Conservation (phyloP, 2,329 filamentous ascomycete species). For the Fusarium sp. region DNA sequence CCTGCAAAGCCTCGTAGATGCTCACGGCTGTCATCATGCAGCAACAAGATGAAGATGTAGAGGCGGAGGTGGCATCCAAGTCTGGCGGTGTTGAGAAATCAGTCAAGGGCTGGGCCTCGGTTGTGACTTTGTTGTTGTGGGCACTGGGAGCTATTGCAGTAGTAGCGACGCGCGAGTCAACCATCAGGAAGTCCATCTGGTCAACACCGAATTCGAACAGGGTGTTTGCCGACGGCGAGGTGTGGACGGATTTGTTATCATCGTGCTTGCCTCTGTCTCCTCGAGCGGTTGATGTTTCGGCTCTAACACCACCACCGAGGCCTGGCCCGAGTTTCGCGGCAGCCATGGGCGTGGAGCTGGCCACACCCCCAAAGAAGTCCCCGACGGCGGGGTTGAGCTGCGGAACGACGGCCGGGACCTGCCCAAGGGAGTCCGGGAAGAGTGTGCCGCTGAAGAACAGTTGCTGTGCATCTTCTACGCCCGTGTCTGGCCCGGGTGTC, state of each 20-base stretch:
- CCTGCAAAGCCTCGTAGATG: background rate
- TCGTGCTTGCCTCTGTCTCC: background rate
- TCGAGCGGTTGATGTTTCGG: background rate
- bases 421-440: background rate
- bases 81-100: background rate
- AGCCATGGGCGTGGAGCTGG: background rate
- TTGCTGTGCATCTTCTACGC: background rate
- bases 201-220: background rate
- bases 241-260: background rate
- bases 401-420: background rate
- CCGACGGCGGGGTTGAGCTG: background rate
- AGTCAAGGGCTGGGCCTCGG: background rate
- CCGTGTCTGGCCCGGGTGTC: background rate
- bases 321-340: no score
- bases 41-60: background rate
- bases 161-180: background rate
- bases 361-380: background rate
- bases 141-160: background rate
- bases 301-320: background rate
- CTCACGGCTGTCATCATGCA: background rate
- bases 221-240: background rate
- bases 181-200: background rate
- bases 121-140: background rate
- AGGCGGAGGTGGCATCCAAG: background rate
- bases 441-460: background rate